Percentiles rank a stretch among this genome's conserved stretches.
phyloP scores from a whole-genome alignment of 2,329 filamentous ascomycete species.

The Sclerotinia glacialis region DNA sequence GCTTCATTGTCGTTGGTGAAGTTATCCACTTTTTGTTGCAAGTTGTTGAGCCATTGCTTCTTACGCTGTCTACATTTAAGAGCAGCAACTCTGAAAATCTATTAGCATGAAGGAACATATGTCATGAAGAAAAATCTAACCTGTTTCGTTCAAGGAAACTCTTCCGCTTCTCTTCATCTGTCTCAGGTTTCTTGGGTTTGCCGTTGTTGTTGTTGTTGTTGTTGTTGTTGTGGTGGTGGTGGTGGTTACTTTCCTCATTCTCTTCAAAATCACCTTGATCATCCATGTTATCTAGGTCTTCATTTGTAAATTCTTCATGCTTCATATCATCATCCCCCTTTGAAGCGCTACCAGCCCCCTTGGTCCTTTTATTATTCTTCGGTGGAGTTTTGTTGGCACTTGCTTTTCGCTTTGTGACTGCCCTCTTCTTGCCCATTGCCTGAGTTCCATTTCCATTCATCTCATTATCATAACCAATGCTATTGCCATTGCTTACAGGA shows the following conservation, averaged over 20 bases:
- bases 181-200: constrained; percentile 70
- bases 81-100: constrained; percentile 71
- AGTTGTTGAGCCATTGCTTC: constrained; percentile 96
- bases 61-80: constrained; percentile 96
- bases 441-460: constrained; percentile 7
- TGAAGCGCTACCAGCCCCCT: neutral
- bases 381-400: neutral
- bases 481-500: constrained; percentile 7
- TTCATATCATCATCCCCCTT: neutral
- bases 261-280: constrained; percentile 47
- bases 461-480: neutral
- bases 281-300: constrained; percentile 7
- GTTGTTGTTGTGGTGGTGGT: too few species aligned
- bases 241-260: constrained; percentile 56
- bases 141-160: constrained; percentile 96
- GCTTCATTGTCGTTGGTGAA: constrained; percentile 90
- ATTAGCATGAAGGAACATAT: neutral
- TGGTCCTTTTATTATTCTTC: neutral
- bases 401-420: neutral
- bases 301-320: constrained; percentile 12
- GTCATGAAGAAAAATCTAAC: constrained; percentile 50
- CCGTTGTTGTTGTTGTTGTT: constrained; percentile 49
- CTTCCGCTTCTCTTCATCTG: constrained; percentile 96
- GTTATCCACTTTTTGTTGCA: constrained; percentile 91
- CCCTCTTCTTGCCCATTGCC: neutral